These are phyloP conservation scores for Nitzschia sp. DNA, from an alignment of 108 stramenopile species.

Conservation along the genomic window DNA sequence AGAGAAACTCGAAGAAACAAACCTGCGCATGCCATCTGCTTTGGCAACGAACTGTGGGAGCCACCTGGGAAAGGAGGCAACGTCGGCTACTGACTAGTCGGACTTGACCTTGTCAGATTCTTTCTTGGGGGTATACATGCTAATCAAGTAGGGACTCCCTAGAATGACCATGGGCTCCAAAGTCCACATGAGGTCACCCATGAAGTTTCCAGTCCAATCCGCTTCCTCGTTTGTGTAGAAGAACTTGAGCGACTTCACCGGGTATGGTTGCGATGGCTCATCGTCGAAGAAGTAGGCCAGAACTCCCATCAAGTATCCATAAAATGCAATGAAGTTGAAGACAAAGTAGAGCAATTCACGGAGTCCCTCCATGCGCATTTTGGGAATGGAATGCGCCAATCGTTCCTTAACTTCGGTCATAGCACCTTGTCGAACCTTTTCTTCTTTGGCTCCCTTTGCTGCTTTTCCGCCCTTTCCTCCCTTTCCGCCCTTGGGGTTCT, in stretches of 20 bases:
- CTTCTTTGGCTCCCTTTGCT: conserved; percentile 36
- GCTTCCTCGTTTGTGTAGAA: conserved; percentile 61
- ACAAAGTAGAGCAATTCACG: conserved; percentile 78
- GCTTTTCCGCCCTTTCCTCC: conserved; percentile 29
- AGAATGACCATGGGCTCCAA: conserved; percentile 77
- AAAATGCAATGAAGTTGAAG: conserved; percentile 84
- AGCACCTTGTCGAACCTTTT: conserved; percentile 27
- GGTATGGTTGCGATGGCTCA: conserved; percentile 48
- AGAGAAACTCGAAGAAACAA: too few relatives aligned
- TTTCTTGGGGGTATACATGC: conserved; percentile 3
- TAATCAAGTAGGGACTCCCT: conserved; percentile 37
- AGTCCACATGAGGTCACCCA: conserved; percentile 89
- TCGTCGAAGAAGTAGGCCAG: conserved; percentile 64
- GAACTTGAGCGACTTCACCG: conserved; percentile 49
- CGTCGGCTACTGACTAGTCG: conserved; percentile 3
- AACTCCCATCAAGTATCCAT: conserved; percentile 68
- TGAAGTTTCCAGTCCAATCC: conserved; percentile 84
- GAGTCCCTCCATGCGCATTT: conserved; percentile 54
- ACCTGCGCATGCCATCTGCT: too few relatives aligned
- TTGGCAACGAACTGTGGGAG: too few relatives aligned
- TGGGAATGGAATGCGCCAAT: conserved; percentile 24
- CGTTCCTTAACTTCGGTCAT: conserved; percentile 20
- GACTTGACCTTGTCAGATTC: conserved; percentile 13
- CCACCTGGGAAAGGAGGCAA: too few relatives aligned
- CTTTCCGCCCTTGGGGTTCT: conserved; percentile 31